phyloP scores from a whole-genome alignment of 371 early-diverging fungal genomes.

The Globomyces sp. region DNA sequence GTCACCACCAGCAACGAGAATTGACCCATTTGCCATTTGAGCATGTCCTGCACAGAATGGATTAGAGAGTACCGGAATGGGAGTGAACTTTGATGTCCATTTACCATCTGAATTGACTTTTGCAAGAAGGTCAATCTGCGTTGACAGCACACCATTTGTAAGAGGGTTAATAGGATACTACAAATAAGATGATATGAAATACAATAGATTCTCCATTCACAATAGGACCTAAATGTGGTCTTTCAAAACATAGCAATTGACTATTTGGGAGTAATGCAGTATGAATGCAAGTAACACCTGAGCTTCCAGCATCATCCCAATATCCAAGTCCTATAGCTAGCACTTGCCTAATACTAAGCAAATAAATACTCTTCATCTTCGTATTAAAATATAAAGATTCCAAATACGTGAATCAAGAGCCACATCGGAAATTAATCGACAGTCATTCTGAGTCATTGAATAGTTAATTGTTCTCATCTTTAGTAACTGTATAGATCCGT shows the following conservation, averaged over 20 bases:
- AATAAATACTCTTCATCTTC: no score
- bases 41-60: conserved; percentile 36
- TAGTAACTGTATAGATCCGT: no score
- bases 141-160: conserved; percentile 24
- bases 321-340: neutral
- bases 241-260: conserved; percentile 36
- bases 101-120: conserved; percentile 2
- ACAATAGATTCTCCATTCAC: no score
- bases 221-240: conserved; percentile 28
- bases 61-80: conserved; percentile 22
- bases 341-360: no score
- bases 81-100: conserved; percentile 1
- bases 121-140: conserved; percentile 20
- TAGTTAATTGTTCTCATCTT: no score
- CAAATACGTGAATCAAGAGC: no score
- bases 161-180: conserved; percentile 31
- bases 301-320: conserved; percentile 19
- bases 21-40: conserved; percentile 26
- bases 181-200: no score
- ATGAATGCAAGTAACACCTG: conserved; percentile 42
- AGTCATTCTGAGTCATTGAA: no score
- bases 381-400: no score
- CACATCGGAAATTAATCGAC: no score
- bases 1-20: conserved; percentile 29
- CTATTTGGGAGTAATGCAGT: conserved; percentile 32